These are phyloP conservation scores for Sarocladium oryzae DNA, from an alignment of 2,329 filamentous ascomycete genomes.

Conservation along the genomic window DNA sequence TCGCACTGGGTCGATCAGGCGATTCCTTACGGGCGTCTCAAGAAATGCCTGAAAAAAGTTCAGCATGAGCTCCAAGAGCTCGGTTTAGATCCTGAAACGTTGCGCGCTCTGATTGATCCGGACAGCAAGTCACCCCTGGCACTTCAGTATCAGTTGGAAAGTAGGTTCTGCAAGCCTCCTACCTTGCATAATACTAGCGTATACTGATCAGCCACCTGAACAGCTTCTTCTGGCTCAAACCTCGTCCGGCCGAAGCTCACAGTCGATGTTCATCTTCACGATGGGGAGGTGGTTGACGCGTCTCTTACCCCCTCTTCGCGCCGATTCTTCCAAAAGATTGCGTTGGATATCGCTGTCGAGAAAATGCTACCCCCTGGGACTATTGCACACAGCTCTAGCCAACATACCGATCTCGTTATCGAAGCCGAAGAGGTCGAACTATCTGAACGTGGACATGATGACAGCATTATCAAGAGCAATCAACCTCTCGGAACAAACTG, in stretches of 20 bases:
- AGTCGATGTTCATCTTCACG: constrained; percentile 59
- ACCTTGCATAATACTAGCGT: neutral
- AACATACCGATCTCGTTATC: constrained; percentile 11
- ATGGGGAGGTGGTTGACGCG: constrained; percentile 63
- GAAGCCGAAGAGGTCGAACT: constrained; percentile 6
- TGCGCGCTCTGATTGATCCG: constrained; percentile 56
- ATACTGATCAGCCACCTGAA: neutral
- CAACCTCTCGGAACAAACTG: constrained; percentile 11
- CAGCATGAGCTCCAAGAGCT: constrained; percentile 62
- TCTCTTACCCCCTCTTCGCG: constrained; percentile 59
- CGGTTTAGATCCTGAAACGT: constrained; percentile 65
- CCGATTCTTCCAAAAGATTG: constrained; percentile 55
- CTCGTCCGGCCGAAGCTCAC: constrained; percentile 62
- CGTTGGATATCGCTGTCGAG: constrained; percentile 30
- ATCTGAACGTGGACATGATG: constrained; percentile 4
- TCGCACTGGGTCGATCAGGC: constrained; percentile 65
- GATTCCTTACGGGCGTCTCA: constrained; percentile 77
- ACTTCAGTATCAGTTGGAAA: constrained; percentile 50
- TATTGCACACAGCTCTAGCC: neutral
- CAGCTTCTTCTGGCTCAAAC: constrained; percentile 33
- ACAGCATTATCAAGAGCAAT: neutral
- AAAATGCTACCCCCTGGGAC: neutral
- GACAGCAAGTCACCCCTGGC: constrained; percentile 38
- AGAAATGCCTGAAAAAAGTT: constrained; percentile 83
- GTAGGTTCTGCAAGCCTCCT: constrained; percentile 22